These are phyloP conservation scores for Daphne laureola DNA, from an alignment of 441 rosid genomes.

Conservation along the genomic window DNA sequence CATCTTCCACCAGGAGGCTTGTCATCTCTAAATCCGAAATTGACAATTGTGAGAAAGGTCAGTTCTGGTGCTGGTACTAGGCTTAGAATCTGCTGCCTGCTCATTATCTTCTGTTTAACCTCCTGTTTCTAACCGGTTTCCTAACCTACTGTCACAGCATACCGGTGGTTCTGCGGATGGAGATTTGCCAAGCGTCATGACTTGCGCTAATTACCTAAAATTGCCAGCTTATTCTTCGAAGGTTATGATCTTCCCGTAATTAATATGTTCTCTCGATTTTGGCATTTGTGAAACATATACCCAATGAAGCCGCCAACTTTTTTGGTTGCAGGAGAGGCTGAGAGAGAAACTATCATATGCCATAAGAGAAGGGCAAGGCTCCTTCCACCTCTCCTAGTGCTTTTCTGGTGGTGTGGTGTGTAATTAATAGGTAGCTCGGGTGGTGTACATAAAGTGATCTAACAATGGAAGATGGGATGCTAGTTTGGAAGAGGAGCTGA, in stretches of 20 bases:
- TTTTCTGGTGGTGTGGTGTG: slow-evolving; percentile 27
- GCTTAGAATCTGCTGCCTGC: background rate
- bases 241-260: slow-evolving; percentile 30
- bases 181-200: slow-evolving; percentile 97
- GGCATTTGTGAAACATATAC: no score
- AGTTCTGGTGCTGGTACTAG: background rate
- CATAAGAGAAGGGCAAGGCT: slow-evolving; percentile 95
- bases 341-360: slow-evolving; percentile 88
- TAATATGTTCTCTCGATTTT: background rate
- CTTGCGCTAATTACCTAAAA: slow-evolving; percentile 96
- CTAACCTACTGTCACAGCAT: slow-evolving; percentile 39
- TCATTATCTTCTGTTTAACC: background rate
- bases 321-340: slow-evolving; percentile 76
- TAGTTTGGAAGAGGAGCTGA: slow-evolving; percentile 22
- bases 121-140: background rate
- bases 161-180: slow-evolving; percentile 59
- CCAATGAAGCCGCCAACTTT: no score
- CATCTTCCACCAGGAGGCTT: slow-evolving; percentile 95
- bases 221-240: slow-evolving; percentile 92
- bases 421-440: slow-evolving; percentile 35
- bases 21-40: slow-evolving; percentile 83
- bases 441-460: slow-evolving; percentile 25
- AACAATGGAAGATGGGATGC: background rate
- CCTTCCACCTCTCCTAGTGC: slow-evolving; percentile 84
- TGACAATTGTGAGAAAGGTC: slow-evolving; percentile 95